phyloP scores from a whole-genome alignment of 176 grass and related monocot species.

The Hsuehochloa calcarea region DNA sequence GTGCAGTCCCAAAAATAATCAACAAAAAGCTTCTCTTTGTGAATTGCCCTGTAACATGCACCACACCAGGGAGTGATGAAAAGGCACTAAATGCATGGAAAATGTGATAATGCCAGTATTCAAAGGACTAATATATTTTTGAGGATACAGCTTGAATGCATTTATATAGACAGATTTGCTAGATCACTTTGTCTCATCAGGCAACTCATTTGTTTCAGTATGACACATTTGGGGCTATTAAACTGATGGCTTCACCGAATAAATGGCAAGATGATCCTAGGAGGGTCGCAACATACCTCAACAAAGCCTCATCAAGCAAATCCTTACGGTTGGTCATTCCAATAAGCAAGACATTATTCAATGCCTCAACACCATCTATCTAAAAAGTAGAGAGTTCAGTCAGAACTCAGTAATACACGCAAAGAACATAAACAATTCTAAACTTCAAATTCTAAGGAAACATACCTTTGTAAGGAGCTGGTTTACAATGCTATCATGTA shows the following conservation, averaged over 20 bases:
- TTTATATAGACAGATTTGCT: constrained; percentile 1
- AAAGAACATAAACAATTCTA: constrained; percentile 15
- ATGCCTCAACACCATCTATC: constrained; percentile 94
- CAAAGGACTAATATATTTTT: background rate
- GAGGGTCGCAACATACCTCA: too few species aligned
- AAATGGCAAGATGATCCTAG: too few species aligned
- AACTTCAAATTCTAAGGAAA: constrained; percentile 21
- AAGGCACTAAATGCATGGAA: constrained; percentile 3
- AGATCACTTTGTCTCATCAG: background rate
- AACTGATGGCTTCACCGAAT: too few species aligned
- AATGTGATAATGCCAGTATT: background rate
- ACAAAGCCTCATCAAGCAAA: constrained; percentile 91
- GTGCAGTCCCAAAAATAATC: background rate
- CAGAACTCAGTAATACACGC: constrained; percentile 15
- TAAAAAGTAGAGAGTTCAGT: constrained; percentile 44
- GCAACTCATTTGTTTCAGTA: too few species aligned
- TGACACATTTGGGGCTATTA: too few species aligned
- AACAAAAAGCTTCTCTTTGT: background rate
- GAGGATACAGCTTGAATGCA: background rate
- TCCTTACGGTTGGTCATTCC: constrained; percentile 99
- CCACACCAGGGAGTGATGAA: constrained; percentile 3
- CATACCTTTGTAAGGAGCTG: constrained; percentile 96
- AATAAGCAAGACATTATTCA: constrained; percentile 99
- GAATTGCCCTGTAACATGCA: background rate
- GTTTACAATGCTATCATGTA: constrained; percentile 97